Evolutionary conservation across 2,329 filamentous ascomycete species (phyloP).

Genomic region (Verticillium dahliae): DNA sequence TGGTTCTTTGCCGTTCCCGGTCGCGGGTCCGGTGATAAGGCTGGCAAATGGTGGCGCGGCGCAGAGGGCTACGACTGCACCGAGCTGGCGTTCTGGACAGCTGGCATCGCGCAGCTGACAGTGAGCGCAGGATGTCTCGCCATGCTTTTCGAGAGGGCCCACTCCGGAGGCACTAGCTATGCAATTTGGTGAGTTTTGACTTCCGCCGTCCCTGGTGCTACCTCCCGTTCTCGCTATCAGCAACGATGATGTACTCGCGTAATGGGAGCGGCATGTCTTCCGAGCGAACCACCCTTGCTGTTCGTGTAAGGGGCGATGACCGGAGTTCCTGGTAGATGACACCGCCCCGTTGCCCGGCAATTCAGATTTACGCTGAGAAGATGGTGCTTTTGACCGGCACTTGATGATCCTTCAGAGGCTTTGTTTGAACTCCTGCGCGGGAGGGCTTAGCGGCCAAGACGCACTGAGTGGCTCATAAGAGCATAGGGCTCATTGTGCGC

Average conservation of each 20-base stretch:
- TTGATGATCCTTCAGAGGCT: no score
- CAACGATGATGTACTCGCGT: no score
- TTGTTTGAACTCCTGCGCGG: no score
- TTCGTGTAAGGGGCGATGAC: no score
- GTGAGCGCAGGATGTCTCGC: constrained; percentile 31
- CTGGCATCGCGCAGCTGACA: constrained; percentile 34
- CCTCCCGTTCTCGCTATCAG: neutral
- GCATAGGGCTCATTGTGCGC: no score
- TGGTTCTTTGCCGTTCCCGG: constrained; percentile 41
- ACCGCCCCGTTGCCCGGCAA: no score
- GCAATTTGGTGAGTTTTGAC: constrained; percentile 36
- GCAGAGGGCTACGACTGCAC: constrained; percentile 36
- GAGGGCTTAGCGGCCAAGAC: no score
- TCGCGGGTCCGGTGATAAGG: constrained; percentile 32
- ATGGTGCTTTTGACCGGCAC: no score
- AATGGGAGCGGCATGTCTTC: no score
- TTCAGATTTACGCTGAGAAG: no score
- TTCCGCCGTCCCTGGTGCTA: neutral
- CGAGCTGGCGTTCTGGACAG: constrained; percentile 43
- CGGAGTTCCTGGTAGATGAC: no score
- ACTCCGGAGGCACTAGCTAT: constrained; percentile 41
- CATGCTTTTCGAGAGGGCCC: constrained; percentile 37
- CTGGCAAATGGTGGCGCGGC: constrained; percentile 36
- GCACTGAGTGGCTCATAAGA: no score
- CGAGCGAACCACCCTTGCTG: neutral